phyloP scores from a whole-genome alignment of 176 grass and related monocot genomes.

The Echinochloa phyllopogon region DNA sequence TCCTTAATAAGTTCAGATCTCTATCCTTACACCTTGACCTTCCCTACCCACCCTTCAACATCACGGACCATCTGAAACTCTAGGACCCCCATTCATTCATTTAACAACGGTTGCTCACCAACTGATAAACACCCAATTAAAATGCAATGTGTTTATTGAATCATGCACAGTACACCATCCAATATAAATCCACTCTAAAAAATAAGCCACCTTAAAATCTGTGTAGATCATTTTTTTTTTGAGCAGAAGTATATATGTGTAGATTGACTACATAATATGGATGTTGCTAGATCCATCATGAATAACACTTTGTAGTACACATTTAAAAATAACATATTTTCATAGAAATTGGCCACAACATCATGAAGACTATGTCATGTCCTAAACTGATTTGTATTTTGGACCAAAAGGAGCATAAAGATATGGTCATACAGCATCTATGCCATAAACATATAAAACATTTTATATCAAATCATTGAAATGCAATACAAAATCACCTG shows the following conservation, averaged over 20 bases:
- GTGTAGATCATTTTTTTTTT: neutral
- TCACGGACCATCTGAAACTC: neutral
- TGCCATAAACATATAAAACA: neutral
- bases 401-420: neutral
- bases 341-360: neutral
- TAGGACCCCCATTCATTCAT: neutral
- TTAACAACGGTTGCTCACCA: neutral
- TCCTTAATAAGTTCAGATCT: neutral
- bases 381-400: constrained; percentile 7
- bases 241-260: neutral
- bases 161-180: neutral
- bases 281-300: neutral
- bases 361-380: neutral
- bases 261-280: neutral
- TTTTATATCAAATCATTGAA: constrained; percentile 30
- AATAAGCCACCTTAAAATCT: neutral
- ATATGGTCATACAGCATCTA: constrained; percentile 4
- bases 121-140: neutral
- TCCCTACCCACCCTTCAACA: neutral
- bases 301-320: neutral
- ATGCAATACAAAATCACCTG: constrained; percentile 70
- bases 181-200: neutral
- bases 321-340: neutral
- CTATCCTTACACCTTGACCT: neutral
- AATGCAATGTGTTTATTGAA: neutral